Percentiles rank a stretch among this genome's conserved stretches.
These are phyloP conservation scores for Pythium myriotylum DNA, from an alignment of 352 stramenopile species.

Conservation along the genomic window DNA sequence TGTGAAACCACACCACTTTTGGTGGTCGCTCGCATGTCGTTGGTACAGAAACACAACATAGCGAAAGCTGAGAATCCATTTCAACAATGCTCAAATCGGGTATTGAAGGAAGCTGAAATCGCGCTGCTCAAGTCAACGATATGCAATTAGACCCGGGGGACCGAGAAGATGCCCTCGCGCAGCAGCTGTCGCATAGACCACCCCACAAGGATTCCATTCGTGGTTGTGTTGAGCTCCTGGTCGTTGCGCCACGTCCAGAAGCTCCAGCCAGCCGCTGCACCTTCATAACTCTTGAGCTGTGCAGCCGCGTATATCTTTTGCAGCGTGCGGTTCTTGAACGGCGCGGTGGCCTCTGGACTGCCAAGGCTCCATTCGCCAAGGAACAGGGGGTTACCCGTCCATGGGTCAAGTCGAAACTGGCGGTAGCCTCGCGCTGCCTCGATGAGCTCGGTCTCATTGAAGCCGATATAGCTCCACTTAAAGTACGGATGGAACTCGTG, in stretches of 20 bases:
- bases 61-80: no score
- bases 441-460: conserved; percentile 32
- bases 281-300: conserved; percentile 30
- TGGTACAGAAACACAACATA: no score
- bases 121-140: no score
- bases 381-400: conserved; percentile 40
- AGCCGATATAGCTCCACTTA: conserved; percentile 35
- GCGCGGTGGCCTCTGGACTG: conserved; percentile 16
- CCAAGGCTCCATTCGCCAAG: conserved; percentile 52
- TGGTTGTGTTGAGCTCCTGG: conserved; percentile 3
- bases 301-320: conserved; percentile 26
- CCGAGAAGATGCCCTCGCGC: conserved; percentile 1
- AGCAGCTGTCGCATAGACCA: conserved; percentile 22
- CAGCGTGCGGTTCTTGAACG: conserved; percentile 30
- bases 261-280: not conserved
- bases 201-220: not conserved
- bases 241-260: conserved; percentile 19
- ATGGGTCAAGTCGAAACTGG: conserved; percentile 14
- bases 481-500: conserved; percentile 59
- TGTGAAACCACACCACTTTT: no score
- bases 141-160: not conserved
- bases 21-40: no score
- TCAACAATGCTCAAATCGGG: no score
- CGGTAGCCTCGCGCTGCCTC: conserved; percentile 29
- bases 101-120: no score